Evolutionary conservation across 2,329 filamentous ascomycete species (phyloP).

Genomic region (Lachnellula arida): DNA sequence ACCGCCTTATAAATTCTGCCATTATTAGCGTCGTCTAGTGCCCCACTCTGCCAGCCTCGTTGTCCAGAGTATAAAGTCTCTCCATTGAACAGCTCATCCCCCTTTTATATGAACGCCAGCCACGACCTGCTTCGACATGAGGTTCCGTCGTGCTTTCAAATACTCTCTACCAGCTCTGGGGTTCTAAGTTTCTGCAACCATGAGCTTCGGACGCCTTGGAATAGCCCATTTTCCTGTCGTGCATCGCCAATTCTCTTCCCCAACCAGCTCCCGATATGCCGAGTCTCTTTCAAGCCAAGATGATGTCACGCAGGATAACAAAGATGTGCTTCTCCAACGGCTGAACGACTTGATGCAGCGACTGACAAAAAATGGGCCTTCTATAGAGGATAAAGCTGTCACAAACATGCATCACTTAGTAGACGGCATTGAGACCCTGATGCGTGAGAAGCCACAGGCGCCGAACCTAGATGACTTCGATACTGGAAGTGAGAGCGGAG

Average conservation of each 20-base stretch:
- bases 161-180: neutral
- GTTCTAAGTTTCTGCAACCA: constrained; percentile 6
- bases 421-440: constrained; percentile 34
- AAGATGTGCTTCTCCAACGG: constrained; percentile 31
- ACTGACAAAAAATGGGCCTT: constrained; percentile 24
- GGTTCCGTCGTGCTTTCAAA: neutral
- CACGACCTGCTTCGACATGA: neutral
- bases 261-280: constrained; percentile 9
- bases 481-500: neutral
- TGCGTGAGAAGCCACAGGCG: constrained; percentile 12
- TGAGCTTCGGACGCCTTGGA: constrained; percentile 27
- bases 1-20: constrained; percentile 1
- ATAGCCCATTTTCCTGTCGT: constrained; percentile 24
- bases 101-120: neutral
- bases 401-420: constrained; percentile 34
- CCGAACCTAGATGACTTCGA: neutral
- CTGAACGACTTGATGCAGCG: constrained; percentile 33
- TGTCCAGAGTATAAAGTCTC: neutral
- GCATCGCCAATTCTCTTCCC: constrained; percentile 25
- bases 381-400: constrained; percentile 27
- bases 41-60: constrained; percentile 2
- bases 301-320: constrained; percentile 28
- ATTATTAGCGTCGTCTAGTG: neutral
- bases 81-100: neutral
- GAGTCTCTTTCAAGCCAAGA: constrained; percentile 8